Evolutionary conservation across 2,329 filamentous ascomycete genomes (phyloP).

Genomic region (Beauveria australis): DNA sequence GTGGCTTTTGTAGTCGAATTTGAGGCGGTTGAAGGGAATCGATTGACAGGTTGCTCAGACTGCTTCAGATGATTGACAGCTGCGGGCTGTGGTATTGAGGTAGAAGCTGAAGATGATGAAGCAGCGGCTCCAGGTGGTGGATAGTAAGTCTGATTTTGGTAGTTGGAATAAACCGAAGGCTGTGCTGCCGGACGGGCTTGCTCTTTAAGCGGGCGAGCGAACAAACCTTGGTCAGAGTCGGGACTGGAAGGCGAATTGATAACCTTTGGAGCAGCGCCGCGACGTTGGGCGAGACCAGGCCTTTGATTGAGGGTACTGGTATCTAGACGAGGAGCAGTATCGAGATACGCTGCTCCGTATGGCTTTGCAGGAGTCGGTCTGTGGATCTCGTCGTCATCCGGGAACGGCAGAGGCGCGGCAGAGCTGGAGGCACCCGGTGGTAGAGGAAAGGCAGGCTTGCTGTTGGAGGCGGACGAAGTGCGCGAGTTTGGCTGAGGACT

Average conservation of each 20-base stretch:
- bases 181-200: slow-evolving; percentile 32
- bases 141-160: slow-evolving; percentile 52
- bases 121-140: slow-evolving; percentile 42
- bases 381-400: slow-evolving; percentile 56
- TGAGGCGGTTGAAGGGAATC: slow-evolving; percentile 74
- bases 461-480: slow-evolving; percentile 27
- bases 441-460: slow-evolving; percentile 53
- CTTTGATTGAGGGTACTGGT: slow-evolving; percentile 48
- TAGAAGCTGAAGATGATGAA: slow-evolving; percentile 25
- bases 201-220: slow-evolving; percentile 54
- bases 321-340: slow-evolving; percentile 46
- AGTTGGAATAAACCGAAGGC: slow-evolving; percentile 36
- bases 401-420: slow-evolving; percentile 60
- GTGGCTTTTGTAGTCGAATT: slow-evolving; percentile 88
- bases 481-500: slow-evolving; percentile 50
- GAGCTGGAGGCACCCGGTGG: slow-evolving; percentile 65
- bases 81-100: slow-evolving; percentile 13
- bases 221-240: slow-evolving; percentile 68
- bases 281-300: slow-evolving; percentile 68
- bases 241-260: slow-evolving; percentile 76
- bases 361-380: slow-evolving; percentile 38
- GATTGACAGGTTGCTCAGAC: slow-evolving; percentile 46
- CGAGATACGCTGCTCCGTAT: slow-evolving; percentile 38
- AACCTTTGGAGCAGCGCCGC: slow-evolving; percentile 73
- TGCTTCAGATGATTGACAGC: slow-evolving; percentile 21